Conservation (phyloP, 768 basidiomycete genomes). For the Boletales sp. region DNA sequence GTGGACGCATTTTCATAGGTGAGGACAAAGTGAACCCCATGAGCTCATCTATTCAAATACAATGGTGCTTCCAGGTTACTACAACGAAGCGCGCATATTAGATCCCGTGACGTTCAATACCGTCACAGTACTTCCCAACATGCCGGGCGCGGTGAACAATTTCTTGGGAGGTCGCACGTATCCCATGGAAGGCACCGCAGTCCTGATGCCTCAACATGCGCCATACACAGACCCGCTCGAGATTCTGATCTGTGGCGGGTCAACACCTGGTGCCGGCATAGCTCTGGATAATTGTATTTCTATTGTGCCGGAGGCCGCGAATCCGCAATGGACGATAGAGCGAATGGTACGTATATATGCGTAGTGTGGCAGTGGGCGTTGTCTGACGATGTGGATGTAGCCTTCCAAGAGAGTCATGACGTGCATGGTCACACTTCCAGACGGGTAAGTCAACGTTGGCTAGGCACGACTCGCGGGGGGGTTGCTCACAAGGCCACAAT, state of each 20-base stretch:
- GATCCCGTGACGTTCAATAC: conserved; percentile 66
- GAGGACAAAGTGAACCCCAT: conserved; percentile 14
- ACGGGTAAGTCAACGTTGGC: conserved; percentile 16
- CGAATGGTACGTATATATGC: conserved; percentile 58
- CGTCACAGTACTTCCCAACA: conserved; percentile 57
- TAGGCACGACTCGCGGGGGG: background rate
- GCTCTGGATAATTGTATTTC: conserved; percentile 69
- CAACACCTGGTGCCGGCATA: conserved; percentile 47
- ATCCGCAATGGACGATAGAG: conserved; percentile 67
- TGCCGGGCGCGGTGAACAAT: conserved; percentile 70
- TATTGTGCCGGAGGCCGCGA: conserved; percentile 59
- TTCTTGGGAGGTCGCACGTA: conserved; percentile 75
- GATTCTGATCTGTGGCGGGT: conserved; percentile 74
- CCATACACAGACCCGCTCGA: conserved; percentile 74
- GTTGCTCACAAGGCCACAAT: conserved; percentile 27
- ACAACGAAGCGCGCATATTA: conserved; percentile 77
- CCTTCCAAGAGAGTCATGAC: conserved; percentile 74
- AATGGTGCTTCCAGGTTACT: conserved; percentile 50
- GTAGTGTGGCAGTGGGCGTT: background rate
- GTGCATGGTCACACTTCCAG: conserved; percentile 66
- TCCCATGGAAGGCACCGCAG: conserved; percentile 68
- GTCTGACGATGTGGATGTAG: conserved; percentile 28
- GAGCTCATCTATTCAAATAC: background rate
- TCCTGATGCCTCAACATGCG: conserved; percentile 64
- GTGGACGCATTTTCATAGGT: conserved; percentile 69